A percentile compares a stretch with the other conserved stretches of the same genome.
Conservation (phyloP, 2,329 filamentous ascomycete genomes). For the Hypoxylon sp. region DNA sequence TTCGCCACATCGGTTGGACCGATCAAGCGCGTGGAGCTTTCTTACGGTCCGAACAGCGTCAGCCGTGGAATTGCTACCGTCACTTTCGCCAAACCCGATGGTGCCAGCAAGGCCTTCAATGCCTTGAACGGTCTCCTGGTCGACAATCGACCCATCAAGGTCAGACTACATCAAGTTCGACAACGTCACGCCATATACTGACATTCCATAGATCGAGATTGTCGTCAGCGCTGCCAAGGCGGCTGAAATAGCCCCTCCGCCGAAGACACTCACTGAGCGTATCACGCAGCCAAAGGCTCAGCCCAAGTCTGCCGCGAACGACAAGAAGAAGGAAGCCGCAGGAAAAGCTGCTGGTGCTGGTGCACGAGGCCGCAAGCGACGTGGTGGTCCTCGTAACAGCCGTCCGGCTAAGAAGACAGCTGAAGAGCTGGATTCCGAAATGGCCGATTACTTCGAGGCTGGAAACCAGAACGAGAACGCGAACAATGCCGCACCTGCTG, state of each 20-base stretch:
- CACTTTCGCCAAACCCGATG: constrained; percentile 83
- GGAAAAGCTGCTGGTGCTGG: constrained; percentile 59
- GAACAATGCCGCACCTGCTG: constrained; percentile 61
- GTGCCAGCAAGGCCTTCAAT: constrained; percentile 85
- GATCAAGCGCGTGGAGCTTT: constrained; percentile 91
- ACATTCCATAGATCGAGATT: constrained; percentile 79
- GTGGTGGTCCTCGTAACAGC: constrained; percentile 65
- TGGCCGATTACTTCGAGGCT: constrained; percentile 90
- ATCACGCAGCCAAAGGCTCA: constrained; percentile 80
- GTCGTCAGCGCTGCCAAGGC: constrained; percentile 82
- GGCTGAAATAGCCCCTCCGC: constrained; percentile 73
- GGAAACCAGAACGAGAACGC: constrained; percentile 60
- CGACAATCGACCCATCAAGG: constrained; percentile 91
- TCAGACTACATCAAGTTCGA: constrained; percentile 56
- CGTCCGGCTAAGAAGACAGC: constrained; percentile 87
- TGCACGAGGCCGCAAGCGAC: constrained; percentile 63
- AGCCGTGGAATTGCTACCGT: constrained; percentile 95
- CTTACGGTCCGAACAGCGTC: constrained; percentile 90
- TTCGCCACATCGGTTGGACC: constrained; percentile 88
- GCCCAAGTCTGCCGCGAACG: constrained; percentile 82
- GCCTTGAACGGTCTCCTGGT: constrained; percentile 90
- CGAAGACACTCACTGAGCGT: constrained; percentile 83
- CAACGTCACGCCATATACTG: constrained; percentile 33
- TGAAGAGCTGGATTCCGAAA: constrained; percentile 96
- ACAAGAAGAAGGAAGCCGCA: constrained; percentile 72